Evolutionary conservation across 2,329 filamentous ascomycete species (phyloP).

Genomic region (Neoscytalidium dimidiatum): DNA sequence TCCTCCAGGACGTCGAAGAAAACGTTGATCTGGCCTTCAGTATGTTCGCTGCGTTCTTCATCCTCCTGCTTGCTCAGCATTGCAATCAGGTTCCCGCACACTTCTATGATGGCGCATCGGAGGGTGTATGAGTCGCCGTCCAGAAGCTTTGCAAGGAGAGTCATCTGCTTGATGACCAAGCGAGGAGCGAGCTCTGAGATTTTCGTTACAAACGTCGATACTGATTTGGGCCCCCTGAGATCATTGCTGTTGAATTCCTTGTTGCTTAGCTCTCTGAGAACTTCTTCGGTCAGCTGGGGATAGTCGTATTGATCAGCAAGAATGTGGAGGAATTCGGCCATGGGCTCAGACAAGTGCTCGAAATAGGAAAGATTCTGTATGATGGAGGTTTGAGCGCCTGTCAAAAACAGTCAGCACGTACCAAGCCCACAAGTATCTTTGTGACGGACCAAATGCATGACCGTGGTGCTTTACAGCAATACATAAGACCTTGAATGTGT

Average conservation of each 20-base stretch:
- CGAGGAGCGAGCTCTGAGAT: slow-evolving; percentile 89
- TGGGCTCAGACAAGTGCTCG: slow-evolving; percentile 96
- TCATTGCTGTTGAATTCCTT: slow-evolving; percentile 99
- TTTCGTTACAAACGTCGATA: slow-evolving; percentile 90
- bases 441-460: slow-evolving; percentile 79
- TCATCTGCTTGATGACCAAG: slow-evolving; percentile 96
- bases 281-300: slow-evolving; percentile 89
- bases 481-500: slow-evolving; percentile 94
- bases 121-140: slow-evolving; percentile 98
- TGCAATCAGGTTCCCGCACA: slow-evolving; percentile 91
- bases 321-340: slow-evolving; percentile 98
- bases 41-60: slow-evolving; percentile 80
- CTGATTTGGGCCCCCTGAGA: slow-evolving; percentile 90
- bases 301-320: slow-evolving; percentile 97
- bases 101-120: slow-evolving; percentile 90
- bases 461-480: slow-evolving; percentile 97
- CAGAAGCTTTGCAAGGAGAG: slow-evolving; percentile 86
- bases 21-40: slow-evolving; percentile 91
- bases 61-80: slow-evolving; percentile 84
- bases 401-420: neutral
- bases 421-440: no score
- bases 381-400: slow-evolving; percentile 94
- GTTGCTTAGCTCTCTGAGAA: slow-evolving; percentile 89
- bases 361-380: slow-evolving; percentile 98
- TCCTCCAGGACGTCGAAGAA: slow-evolving; percentile 98